These are phyloP conservation scores for Centella asiatica DNA, from an alignment of 129 eudicot species.

Conservation along the genomic window DNA sequence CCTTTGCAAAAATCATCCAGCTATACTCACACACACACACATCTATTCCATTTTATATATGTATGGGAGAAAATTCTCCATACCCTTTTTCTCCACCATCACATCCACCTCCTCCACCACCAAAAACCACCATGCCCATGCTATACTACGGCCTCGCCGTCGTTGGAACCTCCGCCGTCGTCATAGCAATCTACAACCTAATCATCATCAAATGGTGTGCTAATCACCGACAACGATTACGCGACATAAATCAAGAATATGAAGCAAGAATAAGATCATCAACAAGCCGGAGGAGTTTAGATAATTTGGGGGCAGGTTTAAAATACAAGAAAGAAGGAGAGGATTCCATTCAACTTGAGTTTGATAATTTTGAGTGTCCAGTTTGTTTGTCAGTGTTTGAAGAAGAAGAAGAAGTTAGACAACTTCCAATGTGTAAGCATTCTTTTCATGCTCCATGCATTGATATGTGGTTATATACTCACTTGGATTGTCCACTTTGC, in stretches of 20 bases:
- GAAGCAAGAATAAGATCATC: conserved; percentile 3
- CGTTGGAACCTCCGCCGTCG: conserved; percentile 48
- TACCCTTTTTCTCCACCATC: conserved; percentile 19
- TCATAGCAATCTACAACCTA: conserved; percentile 54
- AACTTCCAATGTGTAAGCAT: conserved; percentile 50
- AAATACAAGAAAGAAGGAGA: conserved; percentile 44
- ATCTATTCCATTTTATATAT: not conserved
- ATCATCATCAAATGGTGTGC: conserved; percentile 44
- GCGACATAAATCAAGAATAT: not conserved
- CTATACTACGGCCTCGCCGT: conserved; percentile 69
- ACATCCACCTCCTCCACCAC: conserved; percentile 12
- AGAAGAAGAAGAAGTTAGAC: conserved; percentile 58
- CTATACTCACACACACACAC: not conserved
- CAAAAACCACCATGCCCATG: conserved; percentile 32
- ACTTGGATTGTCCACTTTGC: conserved; percentile 65
- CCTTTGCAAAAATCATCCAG: not conserved
- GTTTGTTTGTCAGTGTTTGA: conserved; percentile 65
- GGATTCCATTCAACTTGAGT: conserved; percentile 1
- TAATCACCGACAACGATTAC: conserved; percentile 14
- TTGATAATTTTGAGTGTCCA: conserved; percentile 33
- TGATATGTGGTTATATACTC: conserved; percentile 70
- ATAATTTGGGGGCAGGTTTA: conserved; percentile 28
- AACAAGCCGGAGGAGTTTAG: conserved; percentile 9
- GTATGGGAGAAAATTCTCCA: not conserved
- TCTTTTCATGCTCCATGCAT: conserved; percentile 72